Percentiles rank a stretch among this genome's conserved stretches.
Conservation (phyloP, 176 grass and related monocot genomes). For the Aegilops speltoides region DNA sequence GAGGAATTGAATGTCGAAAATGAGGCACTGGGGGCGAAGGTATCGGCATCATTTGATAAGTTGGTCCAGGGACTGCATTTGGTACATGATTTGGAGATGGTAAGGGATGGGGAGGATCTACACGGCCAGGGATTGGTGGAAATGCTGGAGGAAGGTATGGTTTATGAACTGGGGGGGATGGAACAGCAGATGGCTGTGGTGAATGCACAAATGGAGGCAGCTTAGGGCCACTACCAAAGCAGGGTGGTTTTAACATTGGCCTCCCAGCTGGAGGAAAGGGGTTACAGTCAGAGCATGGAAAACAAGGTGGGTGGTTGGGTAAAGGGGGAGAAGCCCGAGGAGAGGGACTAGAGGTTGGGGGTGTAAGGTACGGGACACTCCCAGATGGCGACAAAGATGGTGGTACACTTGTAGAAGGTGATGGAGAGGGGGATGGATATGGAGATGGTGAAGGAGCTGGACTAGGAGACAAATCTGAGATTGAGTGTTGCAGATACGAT, state of each 20-base stretch:
- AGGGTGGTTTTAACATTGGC: slow-evolving; percentile 45
- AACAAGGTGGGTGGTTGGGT: slow-evolving; percentile 26
- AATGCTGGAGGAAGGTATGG: slow-evolving; percentile 33
- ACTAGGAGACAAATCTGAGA: slow-evolving; percentile 60
- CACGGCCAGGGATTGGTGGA: slow-evolving; percentile 34
- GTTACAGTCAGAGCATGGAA: slow-evolving; percentile 40
- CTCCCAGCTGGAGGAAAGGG: slow-evolving; percentile 27
- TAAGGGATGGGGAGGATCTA: slow-evolving; percentile 17
- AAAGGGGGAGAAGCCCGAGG: slow-evolving; percentile 35
- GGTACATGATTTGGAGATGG: slow-evolving; percentile 25
- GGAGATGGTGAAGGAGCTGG: slow-evolving; percentile 55
- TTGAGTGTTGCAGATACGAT: slow-evolving; percentile 54
- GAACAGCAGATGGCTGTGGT: slow-evolving; percentile 25
- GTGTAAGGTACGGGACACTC: slow-evolving; percentile 22
- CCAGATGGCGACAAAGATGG: slow-evolving; percentile 33
- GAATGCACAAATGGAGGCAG: slow-evolving; percentile 29
- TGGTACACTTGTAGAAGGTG: slow-evolving; percentile 34
- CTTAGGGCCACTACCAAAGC: slow-evolving; percentile 30
- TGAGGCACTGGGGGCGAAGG: slow-evolving; percentile 32
- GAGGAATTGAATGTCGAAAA: slow-evolving; percentile 14
- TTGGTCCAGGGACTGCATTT: slow-evolving; percentile 28
- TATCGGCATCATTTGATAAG: slow-evolving; percentile 43
- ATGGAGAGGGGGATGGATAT: slow-evolving; percentile 25
- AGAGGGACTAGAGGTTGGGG: slow-evolving; percentile 23
- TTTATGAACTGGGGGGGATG: slow-evolving; percentile 2